phyloP scores from a whole-genome alignment of 2,329 filamentous ascomycete species.

The Diplodia seriata region DNA sequence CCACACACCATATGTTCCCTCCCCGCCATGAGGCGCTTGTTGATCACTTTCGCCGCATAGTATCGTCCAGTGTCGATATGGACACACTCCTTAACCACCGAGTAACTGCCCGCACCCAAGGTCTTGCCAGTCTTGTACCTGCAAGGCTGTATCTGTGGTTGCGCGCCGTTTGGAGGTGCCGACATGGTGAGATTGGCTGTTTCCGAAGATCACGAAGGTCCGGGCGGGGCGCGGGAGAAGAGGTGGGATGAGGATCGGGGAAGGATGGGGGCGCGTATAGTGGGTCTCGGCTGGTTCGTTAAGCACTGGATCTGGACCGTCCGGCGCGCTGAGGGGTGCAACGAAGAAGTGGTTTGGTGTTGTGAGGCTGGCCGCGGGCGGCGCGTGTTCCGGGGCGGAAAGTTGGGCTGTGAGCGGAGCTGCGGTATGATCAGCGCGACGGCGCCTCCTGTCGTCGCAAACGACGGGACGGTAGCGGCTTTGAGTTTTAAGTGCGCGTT shows the following conservation, averaged over 20 bases:
- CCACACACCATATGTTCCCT: conserved; percentile 89
- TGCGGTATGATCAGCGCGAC: conserved; percentile 13
- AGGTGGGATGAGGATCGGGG: neutral
- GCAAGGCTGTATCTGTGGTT: conserved; percentile 77
- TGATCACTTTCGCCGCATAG: conserved; percentile 99
- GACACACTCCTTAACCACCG: conserved; percentile 97
- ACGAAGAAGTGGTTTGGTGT: neutral
- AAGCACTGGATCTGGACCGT: neutral
- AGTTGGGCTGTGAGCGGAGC: conserved; percentile 12
- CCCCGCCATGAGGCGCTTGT: conserved; percentile 96
- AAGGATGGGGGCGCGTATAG: neutral
- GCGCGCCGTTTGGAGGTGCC: conserved; percentile 19
- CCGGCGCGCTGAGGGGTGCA: neutral
- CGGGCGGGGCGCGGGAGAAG: conserved; percentile 1
- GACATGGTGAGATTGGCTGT: conserved; percentile 16
- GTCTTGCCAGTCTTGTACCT: conserved; percentile 99
- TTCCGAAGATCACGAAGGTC: neutral
- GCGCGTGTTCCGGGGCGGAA: conserved; percentile 10
- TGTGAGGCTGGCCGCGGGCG: conserved; percentile 8
- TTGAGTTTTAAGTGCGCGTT: neutral
- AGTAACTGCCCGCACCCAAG: conserved; percentile 93
- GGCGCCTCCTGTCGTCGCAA: conserved; percentile 21
- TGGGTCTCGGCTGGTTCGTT: neutral
- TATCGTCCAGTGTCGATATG: conserved; percentile 98
- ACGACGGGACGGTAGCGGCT: neutral